Evolutionary conservation across 2,329 filamentous ascomycete species (phyloP).

Genomic region (Aspergillus fijiensis): DNA sequence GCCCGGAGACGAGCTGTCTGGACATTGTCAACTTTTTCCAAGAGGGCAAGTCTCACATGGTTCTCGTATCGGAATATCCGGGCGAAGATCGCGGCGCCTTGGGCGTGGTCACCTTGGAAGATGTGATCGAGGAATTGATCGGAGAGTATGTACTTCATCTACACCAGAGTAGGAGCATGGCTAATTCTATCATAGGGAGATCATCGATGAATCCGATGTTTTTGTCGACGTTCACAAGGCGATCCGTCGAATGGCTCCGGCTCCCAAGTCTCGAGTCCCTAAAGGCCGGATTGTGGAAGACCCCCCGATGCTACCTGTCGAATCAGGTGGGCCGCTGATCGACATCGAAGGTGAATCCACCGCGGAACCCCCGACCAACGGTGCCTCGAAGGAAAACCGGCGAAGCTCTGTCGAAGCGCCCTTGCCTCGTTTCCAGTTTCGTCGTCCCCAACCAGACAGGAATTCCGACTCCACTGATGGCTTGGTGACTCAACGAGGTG

Average conservation of each 20-base stretch:
- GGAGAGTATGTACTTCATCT: conserved; percentile 71
- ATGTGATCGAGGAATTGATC: conserved; percentile 97
- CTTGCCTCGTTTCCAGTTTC: conserved; percentile 41
- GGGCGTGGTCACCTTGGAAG: conserved; percentile 92
- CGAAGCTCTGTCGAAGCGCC: conserved; percentile 39
- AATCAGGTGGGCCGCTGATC: conserved; percentile 34
- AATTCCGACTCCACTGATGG: conserved; percentile 28
- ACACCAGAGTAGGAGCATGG: background rate
- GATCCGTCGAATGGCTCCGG: conserved; percentile 82
- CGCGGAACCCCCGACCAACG: conserved; percentile 15
- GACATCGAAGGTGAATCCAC: conserved; percentile 49
- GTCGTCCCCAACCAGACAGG: conserved; percentile 35
- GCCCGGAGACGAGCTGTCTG: conserved; percentile 90
- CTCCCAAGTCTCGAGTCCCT: conserved; percentile 72
- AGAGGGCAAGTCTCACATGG: conserved; percentile 98
- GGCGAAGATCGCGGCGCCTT: conserved; percentile 88
- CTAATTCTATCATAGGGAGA: conserved; percentile 65
- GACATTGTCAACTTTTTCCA: conserved; percentile 99
- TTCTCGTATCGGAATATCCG: conserved; percentile 85
- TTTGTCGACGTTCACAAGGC: conserved; percentile 98
- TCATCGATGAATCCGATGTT: conserved; percentile 97
- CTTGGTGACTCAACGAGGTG: conserved; percentile 48
- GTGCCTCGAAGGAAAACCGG: conserved; percentile 22
- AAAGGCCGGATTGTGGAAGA: conserved; percentile 56
- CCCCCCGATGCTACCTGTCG: conserved; percentile 35